phyloP scores from a whole-genome alignment of 2,329 filamentous ascomycete species.

The Talaromyces verruculosus region DNA sequence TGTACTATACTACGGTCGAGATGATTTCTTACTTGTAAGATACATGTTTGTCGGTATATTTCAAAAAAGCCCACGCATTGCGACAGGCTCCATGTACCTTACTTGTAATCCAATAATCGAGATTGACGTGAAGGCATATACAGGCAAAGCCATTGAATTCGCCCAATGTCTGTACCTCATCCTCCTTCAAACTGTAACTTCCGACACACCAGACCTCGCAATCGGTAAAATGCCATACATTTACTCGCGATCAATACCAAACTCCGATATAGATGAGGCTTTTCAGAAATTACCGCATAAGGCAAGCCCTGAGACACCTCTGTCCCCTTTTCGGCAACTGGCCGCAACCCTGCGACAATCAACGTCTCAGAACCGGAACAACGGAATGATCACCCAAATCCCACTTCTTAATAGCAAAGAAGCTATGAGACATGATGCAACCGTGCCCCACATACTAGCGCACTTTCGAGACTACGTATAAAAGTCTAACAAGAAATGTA shows the following conservation, averaged over 20 bases:
- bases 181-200: neutral
- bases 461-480: too few relatives aligned
- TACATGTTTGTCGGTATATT: neutral
- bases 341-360: neutral
- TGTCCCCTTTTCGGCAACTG: neutral
- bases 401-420: neutral
- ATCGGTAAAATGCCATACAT: neutral
- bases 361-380: conserved; percentile 3
- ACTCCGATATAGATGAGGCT: neutral
- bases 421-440: neutral
- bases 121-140: neutral
- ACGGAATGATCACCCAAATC: neutral
- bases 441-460: neutral
- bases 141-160: neutral
- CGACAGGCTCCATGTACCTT: neutral
- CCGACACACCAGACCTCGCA: neutral
- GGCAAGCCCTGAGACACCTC: neutral
- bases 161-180: neutral
- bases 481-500: neutral
- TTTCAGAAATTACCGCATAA: neutral
- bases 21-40: neutral
- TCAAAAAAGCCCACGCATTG: neutral
- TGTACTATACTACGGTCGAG: neutral
- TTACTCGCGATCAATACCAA: neutral
- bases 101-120: neutral